Evolutionary conservation across 192 early-diverging fungal genomes (phyloP).

Genomic region (Kappamyces sp.): DNA sequence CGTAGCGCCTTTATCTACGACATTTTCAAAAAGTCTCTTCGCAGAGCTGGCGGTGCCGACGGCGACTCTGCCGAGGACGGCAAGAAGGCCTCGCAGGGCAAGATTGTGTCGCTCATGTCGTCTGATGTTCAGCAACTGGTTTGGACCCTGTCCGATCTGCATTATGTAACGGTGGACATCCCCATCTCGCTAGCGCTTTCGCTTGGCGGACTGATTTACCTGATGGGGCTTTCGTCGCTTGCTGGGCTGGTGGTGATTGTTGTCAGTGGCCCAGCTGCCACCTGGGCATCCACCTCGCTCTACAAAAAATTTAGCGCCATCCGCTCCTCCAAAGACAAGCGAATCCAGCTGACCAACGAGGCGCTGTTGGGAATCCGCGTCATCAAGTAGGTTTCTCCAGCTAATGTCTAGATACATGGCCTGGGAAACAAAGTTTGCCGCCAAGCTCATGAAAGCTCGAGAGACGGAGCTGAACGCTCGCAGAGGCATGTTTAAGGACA

Average conservation of each 20-base stretch:
- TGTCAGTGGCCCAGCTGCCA: constrained; percentile 22
- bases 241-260: constrained; percentile 31
- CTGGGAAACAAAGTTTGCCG: constrained; percentile 33
- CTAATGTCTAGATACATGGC: constrained; percentile 54
- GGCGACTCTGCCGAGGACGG: not conserved
- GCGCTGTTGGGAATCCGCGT: constrained; percentile 69
- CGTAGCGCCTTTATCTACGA: constrained; percentile 19
- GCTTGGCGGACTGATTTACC: not conserved
- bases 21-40: constrained; percentile 42
- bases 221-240: constrained; percentile 20
- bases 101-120: constrained; percentile 42
- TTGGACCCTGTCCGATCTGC: constrained; percentile 24
- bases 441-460: constrained; percentile 21
- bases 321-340: constrained; percentile 52
- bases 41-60: constrained; percentile 14
- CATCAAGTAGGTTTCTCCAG: too few species aligned
- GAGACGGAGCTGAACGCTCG: constrained; percentile 13
- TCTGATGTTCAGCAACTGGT: constrained; percentile 33
- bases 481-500: not conserved
- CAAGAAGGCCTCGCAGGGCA: constrained; percentile 23
- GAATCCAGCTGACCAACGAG: constrained; percentile 79
- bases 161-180: constrained; percentile 12
- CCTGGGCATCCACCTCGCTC: constrained; percentile 8
- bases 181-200: constrained; percentile 10
- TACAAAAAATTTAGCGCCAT: constrained; percentile 17